These are phyloP conservation scores for Ocimum tenuiflorum DNA, from an alignment of 257 asterid species.

Conservation along the genomic window DNA sequence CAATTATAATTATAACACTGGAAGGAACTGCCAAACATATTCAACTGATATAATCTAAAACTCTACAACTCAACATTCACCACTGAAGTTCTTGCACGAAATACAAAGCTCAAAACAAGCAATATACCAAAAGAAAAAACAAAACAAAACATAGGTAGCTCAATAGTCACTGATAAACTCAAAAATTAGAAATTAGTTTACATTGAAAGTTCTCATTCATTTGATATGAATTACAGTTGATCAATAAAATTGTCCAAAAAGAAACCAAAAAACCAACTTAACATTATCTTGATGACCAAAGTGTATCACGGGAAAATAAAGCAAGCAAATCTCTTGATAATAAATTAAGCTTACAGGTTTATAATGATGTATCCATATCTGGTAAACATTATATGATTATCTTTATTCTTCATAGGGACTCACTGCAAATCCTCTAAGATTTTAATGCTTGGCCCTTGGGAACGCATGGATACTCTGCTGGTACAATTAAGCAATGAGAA, in stretches of 20 bases:
- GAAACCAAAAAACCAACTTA: neutral
- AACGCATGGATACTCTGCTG: neutral
- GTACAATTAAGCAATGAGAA: neutral
- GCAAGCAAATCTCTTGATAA: neutral
- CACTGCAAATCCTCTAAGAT: neutral
- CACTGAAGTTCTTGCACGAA: neutral
- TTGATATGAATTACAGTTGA: neutral
- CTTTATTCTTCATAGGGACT: neutral
- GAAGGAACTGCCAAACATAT: too few species aligned
- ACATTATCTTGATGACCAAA: neutral
- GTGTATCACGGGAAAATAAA: neutral
- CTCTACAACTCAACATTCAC: too few species aligned
- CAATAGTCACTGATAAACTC: neutral
- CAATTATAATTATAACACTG: too few species aligned
- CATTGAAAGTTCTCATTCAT: neutral
- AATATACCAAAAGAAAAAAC: neutral
- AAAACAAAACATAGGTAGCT: neutral
- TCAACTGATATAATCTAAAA: too few species aligned
- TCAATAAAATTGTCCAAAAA: neutral
- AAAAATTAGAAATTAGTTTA: neutral
- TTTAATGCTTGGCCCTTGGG: neutral
- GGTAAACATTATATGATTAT: neutral
- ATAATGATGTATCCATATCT: neutral
- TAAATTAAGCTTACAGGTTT: neutral
- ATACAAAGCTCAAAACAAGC: neutral